Conservation (phyloP, 441 rosid genomes). For the Arabidopsis hybrid region DNA sequence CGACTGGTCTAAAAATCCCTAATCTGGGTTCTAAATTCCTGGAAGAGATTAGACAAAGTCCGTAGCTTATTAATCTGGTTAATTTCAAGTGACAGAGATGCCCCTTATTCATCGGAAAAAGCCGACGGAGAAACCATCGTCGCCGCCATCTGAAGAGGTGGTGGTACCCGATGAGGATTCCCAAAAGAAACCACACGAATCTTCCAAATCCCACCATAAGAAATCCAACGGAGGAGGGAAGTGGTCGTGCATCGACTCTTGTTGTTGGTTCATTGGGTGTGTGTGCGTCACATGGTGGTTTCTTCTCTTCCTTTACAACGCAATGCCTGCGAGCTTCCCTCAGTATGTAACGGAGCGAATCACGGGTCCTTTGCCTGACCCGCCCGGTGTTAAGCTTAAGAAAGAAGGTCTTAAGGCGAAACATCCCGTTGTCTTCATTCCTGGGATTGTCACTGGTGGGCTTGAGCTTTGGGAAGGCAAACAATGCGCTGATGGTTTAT, state of each 20-base stretch:
- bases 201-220: slow-evolving; percentile 35
- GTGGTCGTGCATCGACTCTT: slow-evolving; percentile 87
- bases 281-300: slow-evolving; percentile 88
- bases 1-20: slow-evolving; percentile 39
- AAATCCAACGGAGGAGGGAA: slow-evolving; percentile 33
- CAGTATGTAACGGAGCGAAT: slow-evolving; percentile 87
- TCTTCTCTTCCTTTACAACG: slow-evolving; percentile 76
- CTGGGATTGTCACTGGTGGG: slow-evolving; percentile 96
- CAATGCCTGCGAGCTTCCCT: slow-evolving; percentile 88
- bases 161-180: slow-evolving; percentile 34
- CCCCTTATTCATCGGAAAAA: slow-evolving; percentile 61
- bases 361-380: slow-evolving; percentile 88
- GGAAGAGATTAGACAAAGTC: slow-evolving; percentile 17
- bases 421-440: slow-evolving; percentile 93
- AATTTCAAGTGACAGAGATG: slow-evolving; percentile 47
- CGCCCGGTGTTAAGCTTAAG: slow-evolving; percentile 82
- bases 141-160: slow-evolving; percentile 13
- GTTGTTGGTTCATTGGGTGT: slow-evolving; percentile 91
- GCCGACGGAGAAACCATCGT: slow-evolving; percentile 46
- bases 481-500: slow-evolving; percentile 85
- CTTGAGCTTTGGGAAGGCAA: slow-evolving; percentile 98
- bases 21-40: not conserved
- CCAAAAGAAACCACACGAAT: slow-evolving; percentile 46
- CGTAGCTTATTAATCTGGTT: slow-evolving; percentile 11
- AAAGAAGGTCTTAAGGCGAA: slow-evolving; percentile 77